A percentile compares a stretch with the other conserved stretches of the same genome.
Evolutionary conservation across 78 protist genomes (phyloP).

Genomic region (slime mould (Dictyostelium discoideum)): DNA sequence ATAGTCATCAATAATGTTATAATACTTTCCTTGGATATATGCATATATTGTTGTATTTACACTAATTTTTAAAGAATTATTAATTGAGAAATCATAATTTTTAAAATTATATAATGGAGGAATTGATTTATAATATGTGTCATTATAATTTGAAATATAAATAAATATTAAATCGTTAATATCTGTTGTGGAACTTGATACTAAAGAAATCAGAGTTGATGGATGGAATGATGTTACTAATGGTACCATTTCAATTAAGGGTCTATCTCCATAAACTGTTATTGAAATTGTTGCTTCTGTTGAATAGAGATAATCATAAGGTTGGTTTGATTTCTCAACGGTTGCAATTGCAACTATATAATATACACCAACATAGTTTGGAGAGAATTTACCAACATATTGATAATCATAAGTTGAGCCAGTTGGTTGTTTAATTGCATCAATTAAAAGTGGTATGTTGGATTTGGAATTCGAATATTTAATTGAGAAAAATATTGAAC

Average conservation of each 20-base stretch:
- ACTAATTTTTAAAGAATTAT: neutral
- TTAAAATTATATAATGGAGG: neutral
- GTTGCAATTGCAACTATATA: neutral
- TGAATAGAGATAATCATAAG: neutral
- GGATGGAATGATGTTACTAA: neutral
- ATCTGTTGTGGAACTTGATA: neutral
- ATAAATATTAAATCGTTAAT: neutral
- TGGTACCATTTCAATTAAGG: constrained; percentile 7
- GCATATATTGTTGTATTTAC: neutral
- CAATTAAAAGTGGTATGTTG: neutral
- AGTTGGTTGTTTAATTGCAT: neutral
- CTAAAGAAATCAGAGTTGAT: neutral
- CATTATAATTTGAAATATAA: neutral
- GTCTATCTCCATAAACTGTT: neutral
- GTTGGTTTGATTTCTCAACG: neutral
- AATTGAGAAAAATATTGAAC: neutral
- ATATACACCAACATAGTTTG: neutral
- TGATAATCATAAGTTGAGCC: neutral
- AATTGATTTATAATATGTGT: neutral
- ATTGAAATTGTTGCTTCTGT: neutral
- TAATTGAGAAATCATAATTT: neutral
- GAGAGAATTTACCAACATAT: neutral
- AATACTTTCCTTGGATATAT: neutral
- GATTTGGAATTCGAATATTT: neutral
- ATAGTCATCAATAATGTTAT: neutral